A percentile compares a stretch with the other conserved stretches of the same genome.
These are phyloP conservation scores for Wickerhamiella vanderwaltii DNA, from an alignment of 805 yeast genomes.

Conservation along the genomic window DNA sequence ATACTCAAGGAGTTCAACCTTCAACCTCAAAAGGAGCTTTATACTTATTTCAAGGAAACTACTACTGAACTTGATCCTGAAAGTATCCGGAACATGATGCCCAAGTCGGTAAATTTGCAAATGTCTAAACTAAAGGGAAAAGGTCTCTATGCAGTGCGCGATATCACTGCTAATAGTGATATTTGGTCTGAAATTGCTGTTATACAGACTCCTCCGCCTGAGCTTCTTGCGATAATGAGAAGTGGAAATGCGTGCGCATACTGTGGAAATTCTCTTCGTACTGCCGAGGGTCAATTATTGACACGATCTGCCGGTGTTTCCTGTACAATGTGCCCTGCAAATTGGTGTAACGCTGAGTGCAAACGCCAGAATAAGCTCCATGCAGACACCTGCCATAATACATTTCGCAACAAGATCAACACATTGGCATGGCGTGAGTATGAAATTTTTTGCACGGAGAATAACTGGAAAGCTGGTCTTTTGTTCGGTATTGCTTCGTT, in stretches of 20 bases:
- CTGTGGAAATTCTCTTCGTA: slow-evolving; percentile 48
- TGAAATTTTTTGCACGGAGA: slow-evolving; percentile 49
- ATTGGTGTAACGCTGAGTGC: slow-evolving; percentile 62
- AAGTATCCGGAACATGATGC: slow-evolving; percentile 22
- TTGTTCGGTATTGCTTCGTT: slow-evolving; percentile 50
- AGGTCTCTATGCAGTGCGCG: slow-evolving; percentile 42
- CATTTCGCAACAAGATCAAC: slow-evolving; percentile 27
- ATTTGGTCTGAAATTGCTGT: slow-evolving; percentile 56
- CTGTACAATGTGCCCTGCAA: slow-evolving; percentile 47
- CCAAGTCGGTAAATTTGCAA: slow-evolving; percentile 34
- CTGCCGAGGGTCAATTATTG: slow-evolving; percentile 18
- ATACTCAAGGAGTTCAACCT: slow-evolving; percentile 48
- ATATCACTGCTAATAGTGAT: slow-evolving; percentile 38
- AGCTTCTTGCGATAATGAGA: slow-evolving; percentile 45
- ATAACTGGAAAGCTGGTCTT: slow-evolving; percentile 58
- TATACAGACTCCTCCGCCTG: slow-evolving; percentile 53
- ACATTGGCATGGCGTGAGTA: slow-evolving; percentile 38
- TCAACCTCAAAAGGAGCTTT: slow-evolving; percentile 32
- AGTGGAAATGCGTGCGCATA: slow-evolving; percentile 57
- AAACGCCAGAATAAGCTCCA: slow-evolving; percentile 45
- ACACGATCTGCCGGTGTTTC: slow-evolving; percentile 15
- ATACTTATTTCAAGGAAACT: slow-evolving; percentile 44
- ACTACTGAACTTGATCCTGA: slow-evolving; percentile 39
- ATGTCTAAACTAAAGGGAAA: slow-evolving; percentile 47
- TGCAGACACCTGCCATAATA: slow-evolving; percentile 44